Evolutionary conservation across 2,329 filamentous ascomycete species (phyloP).

Genomic region (Ceratocystis destructans): DNA sequence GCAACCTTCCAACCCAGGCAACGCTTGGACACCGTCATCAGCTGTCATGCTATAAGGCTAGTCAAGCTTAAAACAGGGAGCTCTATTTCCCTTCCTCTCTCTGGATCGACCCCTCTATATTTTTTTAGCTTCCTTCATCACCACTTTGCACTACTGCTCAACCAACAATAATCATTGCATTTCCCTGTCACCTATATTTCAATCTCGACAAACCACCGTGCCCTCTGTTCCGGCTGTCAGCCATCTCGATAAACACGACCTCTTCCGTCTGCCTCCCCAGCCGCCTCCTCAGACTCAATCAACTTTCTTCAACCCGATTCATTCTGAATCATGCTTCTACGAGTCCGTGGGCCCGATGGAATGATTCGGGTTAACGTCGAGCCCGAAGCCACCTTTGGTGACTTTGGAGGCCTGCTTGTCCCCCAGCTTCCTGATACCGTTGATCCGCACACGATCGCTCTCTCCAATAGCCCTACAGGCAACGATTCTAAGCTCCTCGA

Average conservation of each 20-base stretch:
- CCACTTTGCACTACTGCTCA: background rate
- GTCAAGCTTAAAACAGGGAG: background rate
- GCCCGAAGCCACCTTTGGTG: conserved; percentile 55
- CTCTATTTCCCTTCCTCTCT: background rate
- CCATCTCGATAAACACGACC: background rate
- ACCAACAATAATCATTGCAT: background rate
- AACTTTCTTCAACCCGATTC: too few relatives aligned
- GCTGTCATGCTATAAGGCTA: background rate
- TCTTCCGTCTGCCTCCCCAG: background rate
- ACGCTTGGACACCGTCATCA: conserved; percentile 9
- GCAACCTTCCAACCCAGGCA: background rate
- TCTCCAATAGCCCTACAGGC: conserved; percentile 47
- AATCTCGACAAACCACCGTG: background rate
- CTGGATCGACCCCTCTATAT: background rate
- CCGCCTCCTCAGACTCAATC: background rate
- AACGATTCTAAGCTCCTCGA: conserved; percentile 44
- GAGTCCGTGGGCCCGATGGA: conserved; percentile 83
- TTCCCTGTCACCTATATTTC: background rate
- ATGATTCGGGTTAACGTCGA: conserved; percentile 76
- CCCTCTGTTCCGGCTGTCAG: too few relatives aligned
- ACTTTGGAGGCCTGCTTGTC: conserved; percentile 43
- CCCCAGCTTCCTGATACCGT: conserved; percentile 47
- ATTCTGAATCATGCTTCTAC: conserved; percentile 53
- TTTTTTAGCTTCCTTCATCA: background rate
- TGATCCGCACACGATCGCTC: conserved; percentile 43